These are phyloP conservation scores for Diaporthe nobilis DNA, from an alignment of 2,329 filamentous ascomycete species.

Conservation along the genomic window DNA sequence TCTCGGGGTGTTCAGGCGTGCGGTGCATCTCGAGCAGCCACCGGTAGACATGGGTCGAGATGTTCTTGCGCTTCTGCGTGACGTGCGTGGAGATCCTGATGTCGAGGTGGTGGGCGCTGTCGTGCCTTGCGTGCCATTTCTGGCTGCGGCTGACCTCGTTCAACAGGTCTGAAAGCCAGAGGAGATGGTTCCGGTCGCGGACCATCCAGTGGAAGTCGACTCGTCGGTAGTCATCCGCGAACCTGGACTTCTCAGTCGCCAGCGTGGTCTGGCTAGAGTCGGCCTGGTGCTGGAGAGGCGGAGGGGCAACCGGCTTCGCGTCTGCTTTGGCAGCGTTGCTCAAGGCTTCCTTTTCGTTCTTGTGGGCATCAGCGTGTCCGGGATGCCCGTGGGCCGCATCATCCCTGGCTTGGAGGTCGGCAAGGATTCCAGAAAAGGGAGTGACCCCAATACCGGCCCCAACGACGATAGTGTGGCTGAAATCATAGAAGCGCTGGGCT, in stretches of 20 bases:
- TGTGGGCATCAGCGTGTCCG: background rate
- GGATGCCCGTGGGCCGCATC: conserved; percentile 9
- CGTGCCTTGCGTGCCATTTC: conserved; percentile 54
- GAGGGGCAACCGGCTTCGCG: background rate
- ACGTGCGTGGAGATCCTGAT: conserved; percentile 70
- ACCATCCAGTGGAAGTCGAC: conserved; percentile 75
- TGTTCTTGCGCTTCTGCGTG: conserved; percentile 66
- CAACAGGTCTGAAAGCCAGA: conserved; percentile 71
- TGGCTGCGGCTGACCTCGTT: conserved; percentile 61
- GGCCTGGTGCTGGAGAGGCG: background rate
- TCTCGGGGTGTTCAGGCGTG: conserved; percentile 64
- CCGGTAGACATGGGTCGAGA: conserved; percentile 68
- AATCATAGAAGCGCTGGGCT: conserved; percentile 71
- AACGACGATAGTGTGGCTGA: conserved; percentile 68
- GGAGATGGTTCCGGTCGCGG: conserved; percentile 67
- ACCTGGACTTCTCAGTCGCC: conserved; percentile 37
- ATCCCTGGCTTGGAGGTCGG: conserved; percentile 23
- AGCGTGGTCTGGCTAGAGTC: conserved; percentile 13
- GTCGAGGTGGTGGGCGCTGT: conserved; percentile 58
- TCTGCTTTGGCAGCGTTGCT: background rate
- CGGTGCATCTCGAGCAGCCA: conserved; percentile 71
- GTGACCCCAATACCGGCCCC: conserved; percentile 71
- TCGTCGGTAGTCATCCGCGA: conserved; percentile 59
- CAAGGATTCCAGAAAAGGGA: conserved; percentile 69
- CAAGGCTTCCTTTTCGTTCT: background rate